These are phyloP conservation scores for Rhododendron kiyosumense DNA, from an alignment of 148 eudicot species.

Conservation along the genomic window DNA sequence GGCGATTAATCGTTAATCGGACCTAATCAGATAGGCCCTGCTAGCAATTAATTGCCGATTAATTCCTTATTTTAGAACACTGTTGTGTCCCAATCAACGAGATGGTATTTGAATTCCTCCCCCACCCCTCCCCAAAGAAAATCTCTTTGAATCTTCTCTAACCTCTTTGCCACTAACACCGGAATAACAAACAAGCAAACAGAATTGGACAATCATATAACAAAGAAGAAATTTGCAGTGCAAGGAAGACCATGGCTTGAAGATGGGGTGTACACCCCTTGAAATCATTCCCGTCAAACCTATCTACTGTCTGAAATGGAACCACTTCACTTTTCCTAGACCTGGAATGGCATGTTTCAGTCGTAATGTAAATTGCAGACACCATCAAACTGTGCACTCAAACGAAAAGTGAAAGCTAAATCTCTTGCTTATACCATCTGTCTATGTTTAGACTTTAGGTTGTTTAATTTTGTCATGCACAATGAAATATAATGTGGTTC, in stretches of 20 bases:
- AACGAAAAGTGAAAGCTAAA: not conserved
- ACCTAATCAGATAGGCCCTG: no score
- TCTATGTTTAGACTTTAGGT: not conserved
- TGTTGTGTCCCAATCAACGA: no score
- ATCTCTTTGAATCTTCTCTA: no score
- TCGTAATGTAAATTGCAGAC: not conserved
- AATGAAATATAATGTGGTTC: not conserved
- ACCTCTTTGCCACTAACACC: no score
- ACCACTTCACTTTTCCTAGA: not conserved
- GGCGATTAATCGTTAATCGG: no score
- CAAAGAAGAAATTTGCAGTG: not conserved
- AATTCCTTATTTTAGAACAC: no score
- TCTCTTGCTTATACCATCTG: not conserved
- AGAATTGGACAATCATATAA: not conserved
- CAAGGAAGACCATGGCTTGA: not conserved
- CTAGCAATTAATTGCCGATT: no score
- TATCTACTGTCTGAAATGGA: not conserved
- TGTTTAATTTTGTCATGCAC: not conserved
- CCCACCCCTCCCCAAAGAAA: no score
- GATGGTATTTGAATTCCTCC: no score
- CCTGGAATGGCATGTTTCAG: not conserved
- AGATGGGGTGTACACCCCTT: not conserved
- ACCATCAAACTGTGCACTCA: not conserved
- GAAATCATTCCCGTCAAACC: not conserved
- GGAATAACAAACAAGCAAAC: no score